Base-by-base conservation (phyloP, 2,329 filamentous ascomycete genomes). In the Xylariomycetidae sp. region DNA sequence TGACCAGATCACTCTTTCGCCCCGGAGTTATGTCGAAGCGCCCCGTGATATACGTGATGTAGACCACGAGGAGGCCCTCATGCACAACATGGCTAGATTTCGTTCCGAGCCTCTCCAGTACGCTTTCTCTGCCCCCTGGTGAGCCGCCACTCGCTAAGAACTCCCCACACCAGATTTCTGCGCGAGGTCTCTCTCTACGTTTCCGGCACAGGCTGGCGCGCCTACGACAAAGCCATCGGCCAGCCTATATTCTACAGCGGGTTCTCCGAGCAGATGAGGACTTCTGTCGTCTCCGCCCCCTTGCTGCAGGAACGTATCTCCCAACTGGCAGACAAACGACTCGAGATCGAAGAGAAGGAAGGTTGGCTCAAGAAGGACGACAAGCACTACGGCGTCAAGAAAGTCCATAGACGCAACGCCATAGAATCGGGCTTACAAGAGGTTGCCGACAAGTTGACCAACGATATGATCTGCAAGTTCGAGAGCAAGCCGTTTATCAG, bases 391-490 rank as follows among this genome's bases (percentile, higher is more conserved):
- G 51, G 61, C 28, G 50, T 65, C 40, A 69, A 77, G 57, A 68
- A 71, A 36, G 63, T 64, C 4, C 72, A 72, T 41, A 67, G 76
- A 35, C 75, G 70, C 33, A 67, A 64, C 36, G 78, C 84, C 49
- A 77, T 97, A 36, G 80, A 88, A 53, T 69, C 70, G 23, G 82
- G 82, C 37, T 66, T 98, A 28, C 72, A 80, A 34, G 81, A 95
- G 53, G 82, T 96, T 4, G 85, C 87, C 4, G 87, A 92, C 44
- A 81, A 83, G 45, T 82, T 92, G 74, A 87, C 88, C 16, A 88
- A 95, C 54, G 79, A 83, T 43, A 97, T 98, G 92, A 96, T 98
- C 42, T 97, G 90, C 74, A 98, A 98, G 64, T 90, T 97, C 73
- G 92, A 98, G 62, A 94, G 84, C 69, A 94, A 89, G 57, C 69